Evolutionary conservation across 2,329 filamentous ascomycete species (phyloP).

Genomic region (Colletotrichum echinochloae): DNA sequence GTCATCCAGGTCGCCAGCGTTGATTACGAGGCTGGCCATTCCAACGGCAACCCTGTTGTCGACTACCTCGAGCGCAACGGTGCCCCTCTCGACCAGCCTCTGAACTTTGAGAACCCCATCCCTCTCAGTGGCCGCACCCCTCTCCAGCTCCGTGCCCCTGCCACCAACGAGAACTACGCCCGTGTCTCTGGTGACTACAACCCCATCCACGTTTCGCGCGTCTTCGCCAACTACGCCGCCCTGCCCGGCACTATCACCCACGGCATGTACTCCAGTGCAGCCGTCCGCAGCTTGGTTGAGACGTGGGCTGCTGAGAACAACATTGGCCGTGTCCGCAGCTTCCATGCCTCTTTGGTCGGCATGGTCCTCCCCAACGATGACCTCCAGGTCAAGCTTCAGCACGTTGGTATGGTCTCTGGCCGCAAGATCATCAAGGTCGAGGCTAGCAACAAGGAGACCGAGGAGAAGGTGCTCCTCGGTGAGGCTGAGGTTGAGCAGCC

Average conservation of each 20-base stretch:
- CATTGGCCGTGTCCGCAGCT: conserved; percentile 94
- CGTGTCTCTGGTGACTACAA: conserved; percentile 99
- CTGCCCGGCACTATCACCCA: conserved; percentile 97
- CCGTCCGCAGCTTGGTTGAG: conserved; percentile 94
- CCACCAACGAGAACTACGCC: conserved; percentile 97
- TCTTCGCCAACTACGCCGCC: conserved; percentile 96
- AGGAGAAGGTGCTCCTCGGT: conserved; percentile 94
- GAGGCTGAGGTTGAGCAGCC: conserved; percentile 99
- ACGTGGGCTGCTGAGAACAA: conserved; percentile 99
- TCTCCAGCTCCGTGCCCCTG: conserved; percentile 87
- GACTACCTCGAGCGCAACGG: conserved; percentile 96
- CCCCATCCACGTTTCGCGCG: conserved; percentile 96
- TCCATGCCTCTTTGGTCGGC: conserved; percentile 95
- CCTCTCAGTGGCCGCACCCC: conserved; percentile 93
- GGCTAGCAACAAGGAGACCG: conserved; percentile 92
- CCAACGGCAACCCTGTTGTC: conserved; percentile 95
- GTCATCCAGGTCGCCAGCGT: conserved; percentile 97
- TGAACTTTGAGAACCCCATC: conserved; percentile 97
- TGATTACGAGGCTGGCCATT: conserved; percentile 91
- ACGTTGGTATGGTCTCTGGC: conserved; percentile 96
- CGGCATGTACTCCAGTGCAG: conserved; percentile 98
- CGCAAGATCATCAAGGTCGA: conserved; percentile 99
- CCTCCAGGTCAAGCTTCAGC: conserved; percentile 93
- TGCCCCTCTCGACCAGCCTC: conserved; percentile 91
- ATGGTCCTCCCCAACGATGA: conserved; percentile 99